These are phyloP conservation scores for Veloboletus limbatus DNA, from an alignment of 1,284 basidiomycete genomes.

Conservation along the genomic window DNA sequence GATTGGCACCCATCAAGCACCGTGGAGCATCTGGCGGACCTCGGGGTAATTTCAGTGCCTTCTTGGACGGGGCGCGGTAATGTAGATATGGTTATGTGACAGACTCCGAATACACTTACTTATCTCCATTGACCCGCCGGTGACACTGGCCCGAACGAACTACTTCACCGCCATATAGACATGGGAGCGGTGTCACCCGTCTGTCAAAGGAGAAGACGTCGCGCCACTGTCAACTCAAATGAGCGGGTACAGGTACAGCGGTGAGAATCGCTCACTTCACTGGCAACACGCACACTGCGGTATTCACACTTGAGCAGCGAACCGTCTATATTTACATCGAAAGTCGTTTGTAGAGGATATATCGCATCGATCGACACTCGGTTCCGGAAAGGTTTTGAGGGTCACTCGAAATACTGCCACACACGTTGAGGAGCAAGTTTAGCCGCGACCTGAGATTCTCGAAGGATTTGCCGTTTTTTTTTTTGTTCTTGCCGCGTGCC, in stretches of 20 bases:
- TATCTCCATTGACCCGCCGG: not conserved
- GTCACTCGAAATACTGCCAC: no score
- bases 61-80: no score
- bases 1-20: conserved; percentile 4
- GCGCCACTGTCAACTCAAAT: conserved; percentile 7
- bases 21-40: not conserved
- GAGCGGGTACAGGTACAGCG: not conserved
- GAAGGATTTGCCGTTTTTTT: not conserved
- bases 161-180: not conserved
- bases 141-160: not conserved
- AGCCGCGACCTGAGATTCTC: not conserved
- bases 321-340: no score
- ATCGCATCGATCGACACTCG: not conserved
- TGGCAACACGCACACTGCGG: not conserved
- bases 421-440: not conserved
- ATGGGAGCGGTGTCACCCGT: not conserved
- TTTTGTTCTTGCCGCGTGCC: not conserved
- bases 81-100: not conserved
- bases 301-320: not conserved
- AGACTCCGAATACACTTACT: not conserved
- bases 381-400: not conserved
- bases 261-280: not conserved
- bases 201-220: not conserved
- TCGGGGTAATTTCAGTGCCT: not conserved
- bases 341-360: not conserved